phyloP scores from a whole-genome alignment of 2,329 filamentous ascomycete genomes.

The Beauveria rudraprayagi region DNA sequence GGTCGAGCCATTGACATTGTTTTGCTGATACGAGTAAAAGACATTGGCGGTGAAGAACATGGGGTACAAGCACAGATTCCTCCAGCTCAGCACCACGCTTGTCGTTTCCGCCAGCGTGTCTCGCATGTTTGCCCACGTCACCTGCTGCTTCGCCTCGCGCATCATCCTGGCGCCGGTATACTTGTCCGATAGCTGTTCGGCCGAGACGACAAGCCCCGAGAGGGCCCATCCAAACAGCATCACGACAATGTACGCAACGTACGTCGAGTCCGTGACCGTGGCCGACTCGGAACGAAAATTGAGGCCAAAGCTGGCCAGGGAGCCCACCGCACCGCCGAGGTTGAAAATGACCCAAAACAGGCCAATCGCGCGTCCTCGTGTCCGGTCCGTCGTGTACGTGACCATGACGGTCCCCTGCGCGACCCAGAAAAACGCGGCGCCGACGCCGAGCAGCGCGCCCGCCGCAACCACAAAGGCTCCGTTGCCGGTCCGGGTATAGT shows the following conservation, averaged over 20 bases:
- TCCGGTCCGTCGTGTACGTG: not conserved
- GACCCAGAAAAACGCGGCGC: constrained; percentile 1
- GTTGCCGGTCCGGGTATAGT: not conserved
- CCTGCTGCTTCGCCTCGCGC: not conserved
- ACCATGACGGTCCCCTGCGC: constrained; percentile 4
- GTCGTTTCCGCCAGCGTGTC: constrained; percentile 27
- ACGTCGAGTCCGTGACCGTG: constrained; percentile 61
- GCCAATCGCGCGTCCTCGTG: constrained; percentile 35
- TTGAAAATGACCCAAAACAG: constrained; percentile 41
- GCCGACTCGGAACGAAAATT: constrained; percentile 12
- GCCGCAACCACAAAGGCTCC: not conserved
- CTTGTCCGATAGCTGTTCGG: not conserved
- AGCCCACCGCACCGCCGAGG: constrained; percentile 36
- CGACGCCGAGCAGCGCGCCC: not conserved
- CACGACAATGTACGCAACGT: constrained; percentile 69
- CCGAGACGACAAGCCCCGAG: not conserved
- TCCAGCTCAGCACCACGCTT: constrained; percentile 60
- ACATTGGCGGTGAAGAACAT: constrained; percentile 67
- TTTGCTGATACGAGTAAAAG: constrained; percentile 84
- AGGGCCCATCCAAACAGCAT: constrained; percentile 53
- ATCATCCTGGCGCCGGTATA: not conserved
- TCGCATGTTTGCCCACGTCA: constrained; percentile 40
- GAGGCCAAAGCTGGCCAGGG: constrained; percentile 25
- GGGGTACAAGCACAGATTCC: constrained; percentile 75
- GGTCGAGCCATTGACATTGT: constrained; percentile 59